A percentile compares a stretch with the other conserved stretches of the same genome.
Evolutionary conservation across 345 rosid genomes (phyloP).

Genomic region (Gossypium rotundifolium): DNA sequence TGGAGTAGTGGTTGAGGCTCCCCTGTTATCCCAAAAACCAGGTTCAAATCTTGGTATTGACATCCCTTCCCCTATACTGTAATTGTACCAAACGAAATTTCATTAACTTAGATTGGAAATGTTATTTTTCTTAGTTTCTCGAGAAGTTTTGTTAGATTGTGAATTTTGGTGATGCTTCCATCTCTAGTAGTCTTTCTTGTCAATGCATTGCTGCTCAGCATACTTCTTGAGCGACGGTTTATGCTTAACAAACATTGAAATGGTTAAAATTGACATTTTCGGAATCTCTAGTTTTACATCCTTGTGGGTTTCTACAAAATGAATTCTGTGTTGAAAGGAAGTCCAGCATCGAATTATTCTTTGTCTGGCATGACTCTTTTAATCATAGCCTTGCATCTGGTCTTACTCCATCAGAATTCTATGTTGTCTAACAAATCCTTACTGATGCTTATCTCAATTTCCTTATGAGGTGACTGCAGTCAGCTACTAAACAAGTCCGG

Average conservation of each 20-base stretch:
- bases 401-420: background rate
- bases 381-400: background rate
- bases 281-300: slow-evolving; percentile 1
- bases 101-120: background rate
- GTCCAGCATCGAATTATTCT: background rate
- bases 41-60: too few relatives aligned
- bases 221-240: background rate
- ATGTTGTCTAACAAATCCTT: background rate
- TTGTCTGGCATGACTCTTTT: background rate
- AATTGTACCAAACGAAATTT: too few relatives aligned
- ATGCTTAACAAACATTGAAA: background rate
- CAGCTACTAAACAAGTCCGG: slow-evolving; percentile 25
- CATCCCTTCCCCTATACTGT: too few relatives aligned
- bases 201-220: background rate
- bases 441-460: background rate
- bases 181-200: background rate
- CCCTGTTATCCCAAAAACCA: too few relatives aligned
- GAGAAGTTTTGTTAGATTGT: background rate
- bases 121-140: background rate
- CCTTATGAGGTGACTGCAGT: slow-evolving; percentile 13
- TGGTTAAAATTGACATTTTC: background rate
- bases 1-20: too few relatives aligned
- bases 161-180: background rate
- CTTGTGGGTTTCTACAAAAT: background rate
- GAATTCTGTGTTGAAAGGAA: background rate